Evolutionary conservation across 495 filamentous ascomycete species (phyloP), one percentile per base, ranked within the genome.

Genomic region (Hamigera avellanea): DNA sequence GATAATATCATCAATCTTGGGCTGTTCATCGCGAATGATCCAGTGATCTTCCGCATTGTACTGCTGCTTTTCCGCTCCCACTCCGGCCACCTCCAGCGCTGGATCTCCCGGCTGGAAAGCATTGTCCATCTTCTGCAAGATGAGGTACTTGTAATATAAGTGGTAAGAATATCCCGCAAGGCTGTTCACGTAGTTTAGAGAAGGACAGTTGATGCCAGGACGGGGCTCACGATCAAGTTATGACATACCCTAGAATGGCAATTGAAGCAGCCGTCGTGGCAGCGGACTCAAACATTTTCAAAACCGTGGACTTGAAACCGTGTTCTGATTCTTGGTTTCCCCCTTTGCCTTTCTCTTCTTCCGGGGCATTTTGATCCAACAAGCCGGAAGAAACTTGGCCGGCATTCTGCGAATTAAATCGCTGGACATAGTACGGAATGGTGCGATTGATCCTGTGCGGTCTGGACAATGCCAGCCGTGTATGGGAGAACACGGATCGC

Each of bases 61-160:
- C 31, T 72, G 59, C 14, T 65, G 62, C 19, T 71, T 63, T 10
- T 66, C 61, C 32, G 74, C 73, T 19, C 71, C 73, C 2, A 79
- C 66, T n/a, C 83, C 85, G 1, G 91, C 89, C 12, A 98, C 63
- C 29, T 85, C 86, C 2, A 98, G 69, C 0, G 89, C 86, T 0
- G 91, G 91, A 53, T 98, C 91, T 4, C 91, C 91, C 7, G 84
- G 83, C 21, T 77, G 65, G 54, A 98, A 96, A n/a, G 91, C 91
- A 49, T 86, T 80, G 44, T 86, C 76, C 62, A 95, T 94, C 58
- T 98, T 98, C 38, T 80, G 57, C 8, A 95, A 60, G 16, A 95
- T 81, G 29, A 89, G 53, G 52, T 80, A 70, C 64, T 98, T 98
- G 70, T 98, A 98, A 50, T 81, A 85, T 39, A 49, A 49, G 31